A percentile compares a stretch with the other conserved stretches of the same genome.
Evolutionary conservation across 306 rosid species (phyloP).

Genomic region (Cucurbita ficifolia): DNA sequence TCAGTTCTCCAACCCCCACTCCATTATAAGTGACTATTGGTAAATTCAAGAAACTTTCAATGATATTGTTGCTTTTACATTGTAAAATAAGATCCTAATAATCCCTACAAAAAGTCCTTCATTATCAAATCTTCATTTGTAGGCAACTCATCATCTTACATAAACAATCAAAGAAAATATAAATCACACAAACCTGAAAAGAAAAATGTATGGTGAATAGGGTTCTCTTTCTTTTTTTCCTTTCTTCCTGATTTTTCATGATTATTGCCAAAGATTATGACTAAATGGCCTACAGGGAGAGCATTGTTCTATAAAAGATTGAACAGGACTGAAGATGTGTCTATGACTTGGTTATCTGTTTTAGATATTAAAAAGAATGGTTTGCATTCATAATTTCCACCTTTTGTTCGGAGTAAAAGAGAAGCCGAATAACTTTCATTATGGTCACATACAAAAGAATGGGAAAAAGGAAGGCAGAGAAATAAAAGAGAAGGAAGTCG

Average conservation of each 20-base stretch:
- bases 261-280: not conserved
- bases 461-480: not conserved
- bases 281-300: not conserved
- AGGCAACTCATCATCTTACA: not conserved
- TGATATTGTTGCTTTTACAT: not conserved
- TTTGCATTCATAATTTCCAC: not conserved
- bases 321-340: too few relatives aligned
- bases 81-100: not conserved
- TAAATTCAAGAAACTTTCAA: not conserved
- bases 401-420: not conserved
- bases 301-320: not conserved
- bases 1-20: not conserved
- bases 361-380: not conserved
- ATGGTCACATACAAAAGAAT: constrained; percentile 1
- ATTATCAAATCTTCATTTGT: not conserved
- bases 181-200: not conserved
- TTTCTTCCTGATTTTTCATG: not conserved
- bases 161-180: not conserved
- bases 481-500: not conserved
- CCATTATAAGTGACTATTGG: not conserved
- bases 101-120: not conserved
- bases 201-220: not conserved
- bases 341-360: not conserved
- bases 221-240: not conserved
- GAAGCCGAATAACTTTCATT: constrained; percentile 3